A percentile compares a stretch with the other conserved stretches of the same genome.
Conservation (phyloP, 2,329 filamentous ascomycete species). For the Mycosphaerelloides madeirae region DNA sequence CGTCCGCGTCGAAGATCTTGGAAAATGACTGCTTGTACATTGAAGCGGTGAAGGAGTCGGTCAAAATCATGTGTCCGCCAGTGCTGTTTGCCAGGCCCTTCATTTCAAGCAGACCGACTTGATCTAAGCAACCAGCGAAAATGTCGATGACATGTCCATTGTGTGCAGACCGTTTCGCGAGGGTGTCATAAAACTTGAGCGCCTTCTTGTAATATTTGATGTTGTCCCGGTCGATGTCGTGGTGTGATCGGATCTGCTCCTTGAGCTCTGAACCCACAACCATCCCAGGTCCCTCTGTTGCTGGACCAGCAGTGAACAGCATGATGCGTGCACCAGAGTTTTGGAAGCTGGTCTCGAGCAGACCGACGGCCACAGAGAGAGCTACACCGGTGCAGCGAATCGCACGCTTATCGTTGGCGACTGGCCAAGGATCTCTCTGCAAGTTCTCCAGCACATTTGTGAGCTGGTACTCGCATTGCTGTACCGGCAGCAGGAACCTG, state of each 20-base stretch:
- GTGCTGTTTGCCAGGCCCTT: slow-evolving; percentile 94
- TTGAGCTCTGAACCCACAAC: slow-evolving; percentile 93
- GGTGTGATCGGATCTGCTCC: slow-evolving; percentile 94
- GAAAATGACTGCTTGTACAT: slow-evolving; percentile 99
- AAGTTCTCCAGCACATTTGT: slow-evolving; percentile 93
- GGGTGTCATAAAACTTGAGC: slow-evolving; percentile 92
- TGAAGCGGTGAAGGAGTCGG: slow-evolving; percentile 95
- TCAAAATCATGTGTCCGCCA: slow-evolving; percentile 95
- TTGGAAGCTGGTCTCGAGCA: slow-evolving; percentile 91
- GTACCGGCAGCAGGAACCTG: slow-evolving; percentile 87
- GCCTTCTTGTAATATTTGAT: slow-evolving; percentile 99
- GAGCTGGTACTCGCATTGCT: slow-evolving; percentile 94
- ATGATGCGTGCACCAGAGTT: slow-evolving; percentile 94
- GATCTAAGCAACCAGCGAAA: slow-evolving; percentile 93
- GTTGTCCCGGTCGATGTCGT: slow-evolving; percentile 97
- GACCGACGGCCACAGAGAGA: slow-evolving; percentile 86
- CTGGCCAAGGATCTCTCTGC: slow-evolving; percentile 96
- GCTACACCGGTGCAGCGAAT: slow-evolving; percentile 92
- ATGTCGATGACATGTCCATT: slow-evolving; percentile 98
- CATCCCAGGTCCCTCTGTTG: slow-evolving; percentile 93
- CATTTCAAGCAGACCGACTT: slow-evolving; percentile 97
- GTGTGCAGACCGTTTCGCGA: slow-evolving; percentile 90
- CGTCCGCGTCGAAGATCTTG: slow-evolving; percentile 94
- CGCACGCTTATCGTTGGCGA: slow-evolving; percentile 84
- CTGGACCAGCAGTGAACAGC: slow-evolving; percentile 91